phyloP scores from a whole-genome alignment of 148 eudicot genomes.

The Fagopyrum tataricum region DNA sequence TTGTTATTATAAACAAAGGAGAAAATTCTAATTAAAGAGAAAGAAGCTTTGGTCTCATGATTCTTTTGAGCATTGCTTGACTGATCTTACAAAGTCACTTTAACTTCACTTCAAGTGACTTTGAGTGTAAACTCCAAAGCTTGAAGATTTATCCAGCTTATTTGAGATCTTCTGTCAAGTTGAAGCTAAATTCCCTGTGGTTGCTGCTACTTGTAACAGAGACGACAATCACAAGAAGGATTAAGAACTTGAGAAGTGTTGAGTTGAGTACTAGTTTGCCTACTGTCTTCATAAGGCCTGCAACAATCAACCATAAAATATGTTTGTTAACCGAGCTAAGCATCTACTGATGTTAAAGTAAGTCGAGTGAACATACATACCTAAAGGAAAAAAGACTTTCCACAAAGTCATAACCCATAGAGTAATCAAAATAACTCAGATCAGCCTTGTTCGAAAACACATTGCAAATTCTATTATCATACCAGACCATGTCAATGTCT shows the following conservation, averaged over 20 bases:
- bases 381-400: too few relatives aligned
- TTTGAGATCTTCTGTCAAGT: conserved; percentile 19
- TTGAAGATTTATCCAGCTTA: background rate
- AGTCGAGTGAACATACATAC: too few relatives aligned
- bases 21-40: background rate
- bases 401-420: too few relatives aligned
- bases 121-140: background rate
- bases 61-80: background rate
- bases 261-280: conserved; percentile 45
- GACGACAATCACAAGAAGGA: background rate
- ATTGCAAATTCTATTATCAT: too few relatives aligned
- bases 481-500: too few relatives aligned
- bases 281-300: conserved; percentile 41
- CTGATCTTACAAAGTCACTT: background rate
- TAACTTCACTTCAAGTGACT: background rate
- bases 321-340: too few relatives aligned
- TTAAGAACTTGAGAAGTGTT: background rate
- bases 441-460: too few relatives aligned
- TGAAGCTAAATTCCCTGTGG: conserved; percentile 37
- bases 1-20: background rate
- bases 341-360: too few relatives aligned
- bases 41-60: background rate
- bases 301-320: background rate
- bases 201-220: conserved; percentile 26
- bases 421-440: too few relatives aligned